These are phyloP conservation scores for Globisporangium rhizosaccharum DNA, from an alignment of 352 stramenopile species.

Conservation along the genomic window DNA sequence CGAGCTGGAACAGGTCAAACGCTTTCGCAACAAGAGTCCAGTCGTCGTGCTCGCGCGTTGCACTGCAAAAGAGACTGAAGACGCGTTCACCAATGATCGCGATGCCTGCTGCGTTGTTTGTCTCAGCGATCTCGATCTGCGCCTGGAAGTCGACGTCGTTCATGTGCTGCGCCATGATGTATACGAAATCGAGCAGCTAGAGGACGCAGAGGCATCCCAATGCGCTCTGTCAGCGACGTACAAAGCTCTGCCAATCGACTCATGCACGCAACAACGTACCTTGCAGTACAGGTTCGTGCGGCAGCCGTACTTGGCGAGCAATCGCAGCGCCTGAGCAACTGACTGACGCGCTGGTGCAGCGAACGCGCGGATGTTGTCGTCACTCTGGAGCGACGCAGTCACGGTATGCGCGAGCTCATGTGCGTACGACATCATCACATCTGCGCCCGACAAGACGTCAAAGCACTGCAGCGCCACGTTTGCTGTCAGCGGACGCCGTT, in stretches of 20 bases:
- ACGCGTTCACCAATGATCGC: not conserved
- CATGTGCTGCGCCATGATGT: not conserved
- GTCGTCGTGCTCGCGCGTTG: not conserved
- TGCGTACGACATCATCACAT: conserved; percentile 8
- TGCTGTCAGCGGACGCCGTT: not conserved
- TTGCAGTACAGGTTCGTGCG: conserved; percentile 1
- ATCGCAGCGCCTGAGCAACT: not conserved
- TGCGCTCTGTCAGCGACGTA: too few species aligned
- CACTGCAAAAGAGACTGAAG: not conserved
- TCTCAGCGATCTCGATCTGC: not conserved
- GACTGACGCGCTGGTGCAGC: not conserved
- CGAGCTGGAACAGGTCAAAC: not conserved
- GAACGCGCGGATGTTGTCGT: not conserved
- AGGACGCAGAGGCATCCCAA: not conserved
- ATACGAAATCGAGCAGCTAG: conserved; percentile 3
- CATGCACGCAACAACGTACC: not conserved
- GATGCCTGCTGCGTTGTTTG: not conserved
- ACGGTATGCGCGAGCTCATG: conserved; percentile 3
- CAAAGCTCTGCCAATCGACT: too few species aligned
- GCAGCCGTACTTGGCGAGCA: not conserved
- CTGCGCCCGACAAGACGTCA: conserved; percentile 3
- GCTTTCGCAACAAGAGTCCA: conserved; percentile 2
- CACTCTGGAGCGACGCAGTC: not conserved
- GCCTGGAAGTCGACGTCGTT: not conserved
- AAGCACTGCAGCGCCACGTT: conserved; percentile 1